Base-by-base conservation (phyloP, 768 basidiomycete genomes). In the Pholiota microspora region DNA sequence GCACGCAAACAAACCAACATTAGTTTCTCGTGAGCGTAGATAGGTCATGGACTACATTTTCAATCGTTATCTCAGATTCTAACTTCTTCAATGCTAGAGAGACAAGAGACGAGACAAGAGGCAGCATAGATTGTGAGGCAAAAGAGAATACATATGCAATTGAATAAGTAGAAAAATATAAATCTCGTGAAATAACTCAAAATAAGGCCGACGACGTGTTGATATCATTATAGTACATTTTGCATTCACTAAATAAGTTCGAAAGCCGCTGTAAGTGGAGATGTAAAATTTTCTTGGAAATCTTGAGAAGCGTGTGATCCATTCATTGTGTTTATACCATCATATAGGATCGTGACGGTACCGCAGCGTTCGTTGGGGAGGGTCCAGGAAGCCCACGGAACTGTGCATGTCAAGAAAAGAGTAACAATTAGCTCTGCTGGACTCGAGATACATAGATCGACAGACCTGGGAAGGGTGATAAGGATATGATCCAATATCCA, bases 401-500 rank as follows among this genome's bases (percentile, higher is more conserved):
- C 40, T 32, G n/a, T n/a, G n/a, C n/a, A n/a, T 4, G 45, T n/a
- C 13, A 27, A 28, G 21, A 27, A n/a, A 27, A 47, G 28, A 16
- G 7, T 28, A 27, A 16, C 25, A 15, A 12, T 29, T 6, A 48
- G 24, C 46, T 1, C 9, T 18, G 28, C 6, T 6, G 12, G 12
- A 31, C 12, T 31, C 29, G 6, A 38, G 21, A 42, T 18, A 21
- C 16, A 2, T 21, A 7, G 2, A 55, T 7, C 12, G 42, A 59
- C 56, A 45, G 55, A 70, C 70, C 66, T 70, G 70, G 2, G 65
- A 63, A 28, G 66, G 62, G 52, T 70, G 67, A 45, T 73, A 72
- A 16, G 69, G 70, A 56, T 70, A 62, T 16, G 58, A 57, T 13
- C 63, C 62, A 2, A 60, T 54, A 10, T 63, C 62, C 47, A 57